Evolutionary conservation across 1,284 basidiomycete genomes (phyloP).

Genomic region (Cystobasidium sp.): DNA sequence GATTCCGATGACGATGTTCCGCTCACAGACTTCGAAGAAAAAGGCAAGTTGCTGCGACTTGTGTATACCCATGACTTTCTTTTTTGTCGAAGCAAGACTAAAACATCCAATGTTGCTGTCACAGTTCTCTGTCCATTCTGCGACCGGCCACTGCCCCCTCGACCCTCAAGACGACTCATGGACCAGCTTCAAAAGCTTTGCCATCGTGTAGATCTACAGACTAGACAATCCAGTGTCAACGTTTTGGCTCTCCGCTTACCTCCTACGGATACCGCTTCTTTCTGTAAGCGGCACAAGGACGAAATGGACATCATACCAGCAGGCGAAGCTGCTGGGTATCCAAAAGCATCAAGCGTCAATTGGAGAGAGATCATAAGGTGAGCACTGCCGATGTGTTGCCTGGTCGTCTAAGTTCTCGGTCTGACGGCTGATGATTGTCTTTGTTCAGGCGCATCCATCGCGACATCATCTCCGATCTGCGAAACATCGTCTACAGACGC

Average conservation of each 20-base stretch:
- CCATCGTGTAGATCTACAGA: slow-evolving; percentile 27
- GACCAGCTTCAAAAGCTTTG: slow-evolving; percentile 45
- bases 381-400: background rate
- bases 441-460: slow-evolving; percentile 19
- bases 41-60: background rate
- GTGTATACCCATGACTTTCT: too few species aligned
- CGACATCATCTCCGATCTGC: slow-evolving; percentile 20
- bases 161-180: slow-evolving; percentile 43
- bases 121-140: slow-evolving; percentile 50
- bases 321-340: slow-evolving; percentile 46
- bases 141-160: slow-evolving; percentile 40
- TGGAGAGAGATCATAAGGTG: slow-evolving; percentile 45
- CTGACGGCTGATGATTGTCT: slow-evolving; percentile 39
- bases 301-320: slow-evolving; percentile 47
- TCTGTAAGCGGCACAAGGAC: slow-evolving; percentile 48
- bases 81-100: too few species aligned
- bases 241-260: slow-evolving; percentile 44
- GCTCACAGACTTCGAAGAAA: background rate
- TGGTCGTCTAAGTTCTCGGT: background rate
- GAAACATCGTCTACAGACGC: slow-evolving; percentile 34
- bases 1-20: slow-evolving; percentile 8
- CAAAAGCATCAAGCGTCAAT: slow-evolving; percentile 31
- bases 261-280: slow-evolving; percentile 40
- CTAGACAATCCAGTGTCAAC: slow-evolving; percentile 34
- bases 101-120: too few species aligned